Percentiles rank a stretch among this genome's conserved stretches.
phyloP scores from a whole-genome alignment of 768 basidiomycete genomes.

The Crucibulum laeve region DNA sequence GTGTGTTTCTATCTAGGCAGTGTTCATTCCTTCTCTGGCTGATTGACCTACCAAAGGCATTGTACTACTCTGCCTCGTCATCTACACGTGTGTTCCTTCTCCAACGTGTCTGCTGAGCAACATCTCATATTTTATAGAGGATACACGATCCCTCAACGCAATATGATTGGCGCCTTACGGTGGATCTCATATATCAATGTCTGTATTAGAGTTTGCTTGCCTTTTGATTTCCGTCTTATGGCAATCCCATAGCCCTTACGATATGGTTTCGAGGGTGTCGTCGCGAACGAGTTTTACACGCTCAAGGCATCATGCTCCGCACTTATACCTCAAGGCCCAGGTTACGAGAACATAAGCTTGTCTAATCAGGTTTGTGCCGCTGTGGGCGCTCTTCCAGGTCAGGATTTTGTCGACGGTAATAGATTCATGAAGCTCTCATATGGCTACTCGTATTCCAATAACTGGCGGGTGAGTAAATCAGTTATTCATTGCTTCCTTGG shows the following conservation, averaged over 20 bases:
- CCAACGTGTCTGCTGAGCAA: too few species aligned
- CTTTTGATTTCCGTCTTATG: background rate
- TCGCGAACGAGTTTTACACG: constrained; percentile 80
- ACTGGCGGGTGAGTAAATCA: constrained; percentile 44
- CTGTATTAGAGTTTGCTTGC: constrained; percentile 19
- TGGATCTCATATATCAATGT: constrained; percentile 68
- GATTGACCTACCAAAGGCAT: too few species aligned
- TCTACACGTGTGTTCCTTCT: constrained; percentile 39
- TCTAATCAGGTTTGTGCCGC: constrained; percentile 76
- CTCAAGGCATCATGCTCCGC: constrained; percentile 56
- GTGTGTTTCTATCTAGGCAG: constrained; percentile 39
- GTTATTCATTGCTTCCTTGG: too few species aligned
- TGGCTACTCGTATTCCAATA: constrained; percentile 36
- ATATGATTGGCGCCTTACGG: constrained; percentile 63
- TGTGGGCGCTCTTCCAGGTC: constrained; percentile 59
- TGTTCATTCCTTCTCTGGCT: too few species aligned
- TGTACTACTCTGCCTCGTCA: constrained; percentile 49
- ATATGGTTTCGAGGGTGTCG: constrained; percentile 71
- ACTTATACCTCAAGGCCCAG: constrained; percentile 58
- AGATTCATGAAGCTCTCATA: constrained; percentile 43
- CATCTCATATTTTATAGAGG: constrained; percentile 27
- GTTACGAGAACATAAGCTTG: constrained; percentile 51
- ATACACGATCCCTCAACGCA: constrained; percentile 48
- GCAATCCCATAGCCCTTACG: constrained; percentile 43
- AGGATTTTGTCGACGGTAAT: constrained; percentile 54